Evolutionary conservation across 169 alveolate species (phyloP).

Genomic region (Eimeria tenella): DNA sequence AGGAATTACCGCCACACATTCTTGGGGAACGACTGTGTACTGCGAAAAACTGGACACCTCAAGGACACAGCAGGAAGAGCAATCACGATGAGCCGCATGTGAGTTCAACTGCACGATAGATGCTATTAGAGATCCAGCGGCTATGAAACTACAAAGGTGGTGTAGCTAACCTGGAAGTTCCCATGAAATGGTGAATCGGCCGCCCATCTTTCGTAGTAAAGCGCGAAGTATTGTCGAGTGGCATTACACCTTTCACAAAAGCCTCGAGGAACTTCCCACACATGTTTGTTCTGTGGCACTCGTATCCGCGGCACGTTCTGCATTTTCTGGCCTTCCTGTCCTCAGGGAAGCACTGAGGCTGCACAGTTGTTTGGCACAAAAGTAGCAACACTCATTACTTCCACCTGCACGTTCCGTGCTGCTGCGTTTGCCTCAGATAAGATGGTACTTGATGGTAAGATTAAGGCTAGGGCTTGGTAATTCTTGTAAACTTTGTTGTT

Average conservation of each 20-base stretch:
- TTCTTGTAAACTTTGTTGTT: not conserved
- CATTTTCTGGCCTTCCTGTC: slow-evolving; percentile 53
- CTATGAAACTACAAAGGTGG: not conserved
- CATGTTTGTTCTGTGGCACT: slow-evolving; percentile 84
- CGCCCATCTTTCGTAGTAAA: slow-evolving; percentile 84
- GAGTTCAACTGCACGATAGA: too few species aligned
- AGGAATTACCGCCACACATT: slow-evolving; percentile 91
- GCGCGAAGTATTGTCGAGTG: slow-evolving; percentile 87
- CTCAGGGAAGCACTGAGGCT: slow-evolving; percentile 75
- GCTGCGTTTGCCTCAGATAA: not conserved
- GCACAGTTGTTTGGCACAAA: slow-evolving; percentile 9
- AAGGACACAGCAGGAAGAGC: not conserved
- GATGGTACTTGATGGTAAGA: not conserved
- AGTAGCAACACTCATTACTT: not conserved
- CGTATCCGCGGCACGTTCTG: slow-evolving; percentile 85
- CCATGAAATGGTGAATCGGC: slow-evolving; percentile 88
- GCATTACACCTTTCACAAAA: slow-evolving; percentile 90
- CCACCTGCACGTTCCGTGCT: not conserved
- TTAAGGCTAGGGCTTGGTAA: not conserved
- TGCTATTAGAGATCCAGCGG: too few species aligned
- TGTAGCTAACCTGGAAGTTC: slow-evolving; percentile 81
- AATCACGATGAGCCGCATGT: too few species aligned
- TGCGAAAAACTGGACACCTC: slow-evolving; percentile 85
- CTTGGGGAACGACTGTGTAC: slow-evolving; percentile 92
- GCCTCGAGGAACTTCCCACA: slow-evolving; percentile 86